Percentiles rank a stretch among this genome's conserved stretches.
phyloP scores from a whole-genome alignment of 2,329 filamentous ascomycete genomes.

The Zymoseptoria tritici region DNA sequence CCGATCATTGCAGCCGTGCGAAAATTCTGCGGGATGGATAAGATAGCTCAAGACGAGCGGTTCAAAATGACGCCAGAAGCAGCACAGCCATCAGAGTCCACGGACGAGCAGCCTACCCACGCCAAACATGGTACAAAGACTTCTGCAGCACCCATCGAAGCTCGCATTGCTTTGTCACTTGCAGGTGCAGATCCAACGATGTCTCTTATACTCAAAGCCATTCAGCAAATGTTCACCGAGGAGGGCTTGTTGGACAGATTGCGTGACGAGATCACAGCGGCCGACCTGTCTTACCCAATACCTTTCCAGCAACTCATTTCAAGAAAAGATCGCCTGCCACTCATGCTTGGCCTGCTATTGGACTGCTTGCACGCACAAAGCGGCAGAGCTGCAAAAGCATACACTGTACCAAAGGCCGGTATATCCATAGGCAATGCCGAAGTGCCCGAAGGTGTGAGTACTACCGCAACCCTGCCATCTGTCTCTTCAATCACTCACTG shows the following conservation, averaged over 20 bases:
- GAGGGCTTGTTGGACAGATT: slow-evolving; percentile 10
- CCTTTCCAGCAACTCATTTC: slow-evolving; percentile 10
- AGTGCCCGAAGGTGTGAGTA: neutral
- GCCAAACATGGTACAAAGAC: neutral
- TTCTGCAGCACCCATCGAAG: slow-evolving; percentile 2
- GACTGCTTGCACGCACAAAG: slow-evolving; percentile 7
- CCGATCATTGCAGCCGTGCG: slow-evolving; percentile 11
- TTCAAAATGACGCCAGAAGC: neutral
- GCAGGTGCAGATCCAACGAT: slow-evolving; percentile 16
- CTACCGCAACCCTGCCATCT: neutral
- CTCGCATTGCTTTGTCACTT: slow-evolving; percentile 12
- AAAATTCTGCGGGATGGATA: slow-evolving; percentile 2
- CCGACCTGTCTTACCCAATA: slow-evolving; percentile 1
- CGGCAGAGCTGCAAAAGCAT: neutral
- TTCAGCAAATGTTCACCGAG: slow-evolving; percentile 12
- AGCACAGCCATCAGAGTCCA: neutral
- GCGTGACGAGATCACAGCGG: slow-evolving; percentile 9
- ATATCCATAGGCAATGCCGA: neutral
- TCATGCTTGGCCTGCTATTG: slow-evolving; percentile 12
- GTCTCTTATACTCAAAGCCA: slow-evolving; percentile 8
- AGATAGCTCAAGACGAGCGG: neutral
- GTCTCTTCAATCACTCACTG: neutral
- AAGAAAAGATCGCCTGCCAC: slow-evolving; percentile 5
- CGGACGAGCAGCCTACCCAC: neutral
- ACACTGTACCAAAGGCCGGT: slow-evolving; percentile 6